These are phyloP conservation scores for Lentinula guzmanii DNA, from an alignment of 768 basidiomycete species.

Conservation along the genomic window DNA sequence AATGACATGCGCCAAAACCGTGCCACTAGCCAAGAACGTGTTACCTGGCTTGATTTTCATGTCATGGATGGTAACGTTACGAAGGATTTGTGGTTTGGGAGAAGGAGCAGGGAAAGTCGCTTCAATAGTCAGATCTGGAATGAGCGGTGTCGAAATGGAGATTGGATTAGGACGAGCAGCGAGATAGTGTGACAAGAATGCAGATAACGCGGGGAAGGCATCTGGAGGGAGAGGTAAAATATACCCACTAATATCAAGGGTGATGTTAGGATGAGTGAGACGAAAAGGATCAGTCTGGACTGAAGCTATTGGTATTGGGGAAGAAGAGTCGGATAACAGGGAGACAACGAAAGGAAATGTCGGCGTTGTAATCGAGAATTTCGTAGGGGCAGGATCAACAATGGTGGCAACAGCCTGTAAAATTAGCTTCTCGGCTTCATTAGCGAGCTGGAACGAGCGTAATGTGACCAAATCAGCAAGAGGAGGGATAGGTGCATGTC, in stretches of 20 bases:
- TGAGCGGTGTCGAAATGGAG: slow-evolving; percentile 48
- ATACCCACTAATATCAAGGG: slow-evolving; percentile 47
- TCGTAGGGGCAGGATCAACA: slow-evolving; percentile 49
- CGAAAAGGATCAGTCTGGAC: slow-evolving; percentile 50
- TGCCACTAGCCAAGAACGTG: slow-evolving; percentile 62
- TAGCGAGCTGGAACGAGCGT: slow-evolving; percentile 39
- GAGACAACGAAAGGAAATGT: slow-evolving; percentile 58
- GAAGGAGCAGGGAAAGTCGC: slow-evolving; percentile 61
- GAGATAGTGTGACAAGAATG: slow-evolving; percentile 61
- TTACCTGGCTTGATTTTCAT: slow-evolving; percentile 64
- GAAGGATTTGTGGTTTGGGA: slow-evolving; percentile 60
- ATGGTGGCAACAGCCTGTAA: slow-evolving; percentile 51
- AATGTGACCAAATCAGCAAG: slow-evolving; percentile 57
- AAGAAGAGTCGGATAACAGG: slow-evolving; percentile 19
- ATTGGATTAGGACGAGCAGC: slow-evolving; percentile 53
- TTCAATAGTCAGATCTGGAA: slow-evolving; percentile 40
- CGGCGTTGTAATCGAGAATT: slow-evolving; percentile 45
- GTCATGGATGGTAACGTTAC: slow-evolving; percentile 65
- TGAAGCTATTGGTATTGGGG: slow-evolving; percentile 42
- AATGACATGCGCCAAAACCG: slow-evolving; percentile 57
- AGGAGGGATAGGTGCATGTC: slow-evolving; percentile 43
- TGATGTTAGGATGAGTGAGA: slow-evolving; percentile 65
- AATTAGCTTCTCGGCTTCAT: slow-evolving; percentile 27
- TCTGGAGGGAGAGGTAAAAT: slow-evolving; percentile 45
- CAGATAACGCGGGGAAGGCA: slow-evolving; percentile 41